Conservation (phyloP, 257 asterid genomes). For the Thymus quinquecostatus region DNA sequence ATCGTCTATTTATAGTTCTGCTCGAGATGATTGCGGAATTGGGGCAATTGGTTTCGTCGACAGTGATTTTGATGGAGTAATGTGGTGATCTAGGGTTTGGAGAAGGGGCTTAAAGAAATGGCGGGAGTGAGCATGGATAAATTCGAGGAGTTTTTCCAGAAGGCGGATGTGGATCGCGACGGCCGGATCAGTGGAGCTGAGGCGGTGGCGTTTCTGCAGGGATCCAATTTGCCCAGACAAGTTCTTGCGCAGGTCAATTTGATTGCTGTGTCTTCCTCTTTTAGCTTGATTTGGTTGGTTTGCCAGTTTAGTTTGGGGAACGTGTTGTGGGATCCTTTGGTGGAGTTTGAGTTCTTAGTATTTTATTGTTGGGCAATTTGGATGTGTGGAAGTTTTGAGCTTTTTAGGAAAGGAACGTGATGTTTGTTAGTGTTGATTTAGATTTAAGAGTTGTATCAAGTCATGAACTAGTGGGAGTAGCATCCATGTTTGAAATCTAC, state of each 20-base stretch:
- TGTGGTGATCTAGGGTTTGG: conserved; percentile 36
- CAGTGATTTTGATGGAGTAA: conserved; percentile 33
- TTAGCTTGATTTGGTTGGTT: not conserved
- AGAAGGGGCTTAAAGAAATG: conserved; percentile 31
- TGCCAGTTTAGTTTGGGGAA: not conserved
- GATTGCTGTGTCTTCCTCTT: not conserved
- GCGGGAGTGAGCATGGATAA: conserved; percentile 65
- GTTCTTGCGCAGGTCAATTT: conserved; percentile 80
- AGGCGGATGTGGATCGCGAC: conserved; percentile 95
- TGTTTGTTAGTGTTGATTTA: conserved; percentile 15
- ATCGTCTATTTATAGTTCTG: conserved; percentile 3
- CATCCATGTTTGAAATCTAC: not conserved
- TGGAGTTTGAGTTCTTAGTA: not conserved
- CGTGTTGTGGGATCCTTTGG: not conserved
- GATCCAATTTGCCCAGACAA: conserved; percentile 79
- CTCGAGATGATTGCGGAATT: conserved; percentile 20
- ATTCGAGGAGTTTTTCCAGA: conserved; percentile 78
- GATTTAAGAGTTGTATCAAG: conserved; percentile 11
- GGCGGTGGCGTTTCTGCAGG: conserved; percentile 81
- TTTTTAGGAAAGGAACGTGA: not conserved
- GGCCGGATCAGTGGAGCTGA: conserved; percentile 92
- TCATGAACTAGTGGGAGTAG: not conserved
- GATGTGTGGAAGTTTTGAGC: conserved; percentile 11
- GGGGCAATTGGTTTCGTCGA: not conserved
- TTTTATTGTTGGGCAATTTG: conserved; percentile 3